Conservation (phyloP, 495 filamentous ascomycete genomes). For the Aspergillus olivimuriae region DNA sequence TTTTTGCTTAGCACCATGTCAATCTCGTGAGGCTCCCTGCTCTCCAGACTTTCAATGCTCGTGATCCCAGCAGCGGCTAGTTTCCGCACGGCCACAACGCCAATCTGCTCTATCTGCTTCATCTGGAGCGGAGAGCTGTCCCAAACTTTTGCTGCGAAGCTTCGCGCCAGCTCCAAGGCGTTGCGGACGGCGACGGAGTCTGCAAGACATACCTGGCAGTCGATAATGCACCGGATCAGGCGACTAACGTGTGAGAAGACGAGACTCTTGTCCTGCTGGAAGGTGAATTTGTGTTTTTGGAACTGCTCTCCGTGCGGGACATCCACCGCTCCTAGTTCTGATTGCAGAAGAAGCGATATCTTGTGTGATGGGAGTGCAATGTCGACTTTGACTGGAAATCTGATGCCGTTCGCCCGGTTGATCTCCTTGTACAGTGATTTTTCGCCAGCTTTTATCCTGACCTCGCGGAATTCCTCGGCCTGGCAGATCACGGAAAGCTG, state of each 20-base stretch:
- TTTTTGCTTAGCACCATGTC: constrained; percentile 73
- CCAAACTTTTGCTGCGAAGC: constrained; percentile 76
- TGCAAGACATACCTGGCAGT: constrained; percentile 64
- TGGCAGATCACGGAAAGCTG: constrained; percentile 62
- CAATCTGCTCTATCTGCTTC: constrained; percentile 81
- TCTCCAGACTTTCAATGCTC: constrained; percentile 64
- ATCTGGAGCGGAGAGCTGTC: constrained; percentile 79
- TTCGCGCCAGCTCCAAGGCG: constrained; percentile 73
- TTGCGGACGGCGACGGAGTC: constrained; percentile 63
- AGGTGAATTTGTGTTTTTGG: constrained; percentile 53
- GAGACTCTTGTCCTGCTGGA: constrained; percentile 59
- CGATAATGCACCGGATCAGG: constrained; percentile 76
- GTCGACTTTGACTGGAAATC: constrained; percentile 76
- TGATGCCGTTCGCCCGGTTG: constrained; percentile 66
- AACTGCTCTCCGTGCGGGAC: constrained; percentile 57
- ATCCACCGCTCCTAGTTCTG: constrained; percentile 69
- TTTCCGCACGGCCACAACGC: constrained; percentile 70
- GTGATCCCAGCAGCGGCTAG: constrained; percentile 64
- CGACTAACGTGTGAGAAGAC: constrained; percentile 72
- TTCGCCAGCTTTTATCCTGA: constrained; percentile 70
- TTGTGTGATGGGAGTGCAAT: constrained; percentile 71
- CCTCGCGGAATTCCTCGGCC: constrained; percentile 71
- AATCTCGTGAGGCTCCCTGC: constrained; percentile 61
- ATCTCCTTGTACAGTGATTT: constrained; percentile 73
- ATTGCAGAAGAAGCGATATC: constrained; percentile 79